Base-by-base conservation (phyloP, 495 filamentous ascomycete genomes). In the Lasiosphaeria miniovina region DNA sequence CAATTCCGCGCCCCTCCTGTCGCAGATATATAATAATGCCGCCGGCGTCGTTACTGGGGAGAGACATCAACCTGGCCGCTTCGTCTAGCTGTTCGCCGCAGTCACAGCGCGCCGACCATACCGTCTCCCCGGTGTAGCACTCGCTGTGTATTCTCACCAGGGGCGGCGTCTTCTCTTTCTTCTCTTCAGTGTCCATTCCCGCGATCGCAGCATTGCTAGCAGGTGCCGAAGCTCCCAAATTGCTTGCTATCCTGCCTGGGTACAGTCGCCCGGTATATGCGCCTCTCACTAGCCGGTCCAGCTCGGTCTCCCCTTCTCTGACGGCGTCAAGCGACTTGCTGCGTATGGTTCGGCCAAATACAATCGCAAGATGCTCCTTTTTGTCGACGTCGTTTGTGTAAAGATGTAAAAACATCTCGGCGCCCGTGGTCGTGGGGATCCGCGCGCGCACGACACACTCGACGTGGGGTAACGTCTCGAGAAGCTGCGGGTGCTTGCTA, bases 61-160 rank as follows among this genome's bases (percentile, higher is more conserved):
- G 75, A 6, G 90, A 90, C 94, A 99, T 98, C 7, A 98, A 75
- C 14, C 94, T 80, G 3, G 93, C 94, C 3, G 95, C 94, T 75
- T 99, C 94, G 68, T 99, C 94, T 3, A 99, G 79, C 71, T 99
- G 94, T 73, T 98, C 95, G 34, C 94, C 94, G 71, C 94, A 99
- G 73, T 99, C 94, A 72, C 94, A 99, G 5, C 94, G 85, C 32
- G 95, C 93, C 1, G 90, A 96, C 94, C 94, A 98, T 0, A 93
- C 93, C 0, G 93, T 98, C 77, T 99, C 94, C 12, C 94, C 94
- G 0, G 94, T 99, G 72, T 99, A 99, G 78, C 94, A 99, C 71
- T 99, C 94, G 7, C 90, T 94, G 72, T 99, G 94, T 72, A 99
- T 98, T 56, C 94, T 82, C 14, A 98, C 93, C 41, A 98, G 78